Percentiles rank a stretch among this genome's conserved stretches.
Evolutionary conservation across 139 green algal genomes (phyloP).

Genomic region (Picochlorum sp.): DNA sequence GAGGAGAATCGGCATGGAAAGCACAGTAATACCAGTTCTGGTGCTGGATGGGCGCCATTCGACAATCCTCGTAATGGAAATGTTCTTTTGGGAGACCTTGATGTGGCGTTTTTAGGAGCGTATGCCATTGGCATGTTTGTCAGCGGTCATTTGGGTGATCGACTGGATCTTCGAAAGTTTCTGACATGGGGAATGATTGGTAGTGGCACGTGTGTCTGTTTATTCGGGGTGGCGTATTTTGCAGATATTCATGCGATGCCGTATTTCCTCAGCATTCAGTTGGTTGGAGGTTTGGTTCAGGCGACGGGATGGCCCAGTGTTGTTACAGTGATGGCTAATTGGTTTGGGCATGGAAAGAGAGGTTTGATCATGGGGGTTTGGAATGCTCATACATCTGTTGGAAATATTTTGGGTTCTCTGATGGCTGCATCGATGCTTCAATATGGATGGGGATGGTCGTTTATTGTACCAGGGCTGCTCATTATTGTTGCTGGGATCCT

Average conservation of each 20-base stretch:
- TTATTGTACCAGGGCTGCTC: slow-evolving; percentile 63
- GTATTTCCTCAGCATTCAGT: slow-evolving; percentile 74
- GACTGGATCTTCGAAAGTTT: slow-evolving; percentile 81
- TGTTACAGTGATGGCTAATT: slow-evolving; percentile 88
- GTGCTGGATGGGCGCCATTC: slow-evolving; percentile 72
- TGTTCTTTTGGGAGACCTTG: slow-evolving; percentile 69
- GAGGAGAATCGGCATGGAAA: background rate
- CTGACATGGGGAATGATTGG: slow-evolving; percentile 80
- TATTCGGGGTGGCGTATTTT: slow-evolving; percentile 82
- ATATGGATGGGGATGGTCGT: slow-evolving; percentile 86
- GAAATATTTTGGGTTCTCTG: slow-evolving; percentile 84
- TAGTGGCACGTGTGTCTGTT: slow-evolving; percentile 55
- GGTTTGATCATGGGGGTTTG: slow-evolving; percentile 93
- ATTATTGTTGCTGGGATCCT: slow-evolving; percentile 31
- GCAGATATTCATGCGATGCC: slow-evolving; percentile 71
- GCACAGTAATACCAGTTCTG: background rate
- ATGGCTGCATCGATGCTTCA: slow-evolving; percentile 58
- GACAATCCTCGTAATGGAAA: slow-evolving; percentile 71
- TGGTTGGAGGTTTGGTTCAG: slow-evolving; percentile 72
- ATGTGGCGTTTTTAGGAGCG: slow-evolving; percentile 82
- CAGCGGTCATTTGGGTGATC: slow-evolving; percentile 80
- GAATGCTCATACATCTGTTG: slow-evolving; percentile 91
- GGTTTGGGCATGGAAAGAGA: slow-evolving; percentile 87
- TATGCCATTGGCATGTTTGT: slow-evolving; percentile 93
- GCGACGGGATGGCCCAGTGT: slow-evolving; percentile 89